Evolutionary conservation across 2,329 filamentous ascomycete genomes (phyloP).

Genomic region (Botrytis medusae): DNA sequence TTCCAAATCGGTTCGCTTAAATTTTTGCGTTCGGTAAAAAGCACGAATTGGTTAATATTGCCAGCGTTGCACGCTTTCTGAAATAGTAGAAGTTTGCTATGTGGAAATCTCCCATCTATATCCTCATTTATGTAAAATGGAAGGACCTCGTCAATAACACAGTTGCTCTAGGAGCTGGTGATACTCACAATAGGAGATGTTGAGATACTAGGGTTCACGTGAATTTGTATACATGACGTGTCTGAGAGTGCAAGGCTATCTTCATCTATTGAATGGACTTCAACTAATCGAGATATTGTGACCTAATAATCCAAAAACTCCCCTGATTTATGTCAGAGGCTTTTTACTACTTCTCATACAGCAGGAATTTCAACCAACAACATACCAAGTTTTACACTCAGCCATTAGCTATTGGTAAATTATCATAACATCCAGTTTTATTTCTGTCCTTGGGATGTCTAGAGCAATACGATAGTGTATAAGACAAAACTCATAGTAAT

Average conservation of each 20-base stretch:
- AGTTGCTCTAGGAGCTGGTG: background rate
- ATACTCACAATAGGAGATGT: background rate
- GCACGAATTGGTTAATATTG: background rate
- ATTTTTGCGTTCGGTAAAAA: background rate
- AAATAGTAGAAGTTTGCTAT: background rate
- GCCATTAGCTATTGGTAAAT: background rate
- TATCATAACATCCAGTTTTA: background rate
- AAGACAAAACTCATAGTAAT: rapidly evolving
- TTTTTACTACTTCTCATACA: background rate
- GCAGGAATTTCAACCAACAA: background rate
- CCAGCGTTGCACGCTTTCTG: background rate
- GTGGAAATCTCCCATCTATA: too few species aligned
- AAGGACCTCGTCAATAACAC: background rate
- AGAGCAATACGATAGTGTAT: too few species aligned
- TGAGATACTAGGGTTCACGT: background rate
- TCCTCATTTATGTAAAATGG: background rate
- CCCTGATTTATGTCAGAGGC: background rate
- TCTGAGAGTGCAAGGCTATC: background rate
- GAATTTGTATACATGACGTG: background rate
- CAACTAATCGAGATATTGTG: background rate
- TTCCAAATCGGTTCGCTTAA: background rate
- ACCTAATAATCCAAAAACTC: background rate
- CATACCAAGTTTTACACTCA: background rate
- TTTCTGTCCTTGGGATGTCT: too few species aligned
- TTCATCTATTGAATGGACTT: background rate